Evolutionary conservation across 148 eudicot genomes (phyloP).

Genomic region (Rhododendron vialii): DNA sequence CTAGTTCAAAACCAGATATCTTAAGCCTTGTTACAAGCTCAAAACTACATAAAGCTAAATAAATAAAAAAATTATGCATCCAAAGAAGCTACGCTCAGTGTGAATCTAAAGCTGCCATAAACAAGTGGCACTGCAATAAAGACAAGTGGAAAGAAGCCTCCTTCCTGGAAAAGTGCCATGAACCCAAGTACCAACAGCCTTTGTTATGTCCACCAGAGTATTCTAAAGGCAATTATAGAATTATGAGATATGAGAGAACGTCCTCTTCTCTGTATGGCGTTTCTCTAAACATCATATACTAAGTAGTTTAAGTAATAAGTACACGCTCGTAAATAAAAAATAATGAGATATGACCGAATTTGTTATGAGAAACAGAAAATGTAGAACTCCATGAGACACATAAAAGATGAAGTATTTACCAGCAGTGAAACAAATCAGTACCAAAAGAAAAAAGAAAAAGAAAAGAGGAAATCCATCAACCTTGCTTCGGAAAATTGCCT

Average conservation of each 20-base stretch:
- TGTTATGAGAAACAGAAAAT: not conserved
- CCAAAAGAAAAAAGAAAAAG: not conserved
- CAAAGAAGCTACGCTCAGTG: not conserved
- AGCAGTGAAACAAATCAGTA: not conserved
- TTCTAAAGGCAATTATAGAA: not conserved
- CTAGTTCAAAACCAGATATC: constrained; percentile 1
- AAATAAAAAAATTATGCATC: not conserved
- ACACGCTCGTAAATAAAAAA: not conserved
- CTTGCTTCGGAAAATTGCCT: not conserved
- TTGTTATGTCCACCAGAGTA: not conserved
- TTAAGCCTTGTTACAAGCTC: not conserved
- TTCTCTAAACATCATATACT: too few species aligned
- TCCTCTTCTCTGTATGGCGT: too few species aligned
- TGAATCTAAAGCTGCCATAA: not conserved
- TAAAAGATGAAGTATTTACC: too few species aligned
- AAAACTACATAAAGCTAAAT: not conserved
- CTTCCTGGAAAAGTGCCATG: not conserved
- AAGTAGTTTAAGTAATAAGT: not conserved
- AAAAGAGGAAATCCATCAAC: not conserved
- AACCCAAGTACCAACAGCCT: not conserved
- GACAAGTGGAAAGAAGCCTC: not conserved
- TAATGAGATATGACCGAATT: not conserved
- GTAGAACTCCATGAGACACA: not conserved
- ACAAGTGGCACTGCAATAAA: not conserved
- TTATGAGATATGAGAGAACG: too few species aligned